Evolutionary conservation across 345 rosid genomes (phyloP), one percentile per base, ranked within the genome.

Genomic region (Acer saccharum): DNA sequence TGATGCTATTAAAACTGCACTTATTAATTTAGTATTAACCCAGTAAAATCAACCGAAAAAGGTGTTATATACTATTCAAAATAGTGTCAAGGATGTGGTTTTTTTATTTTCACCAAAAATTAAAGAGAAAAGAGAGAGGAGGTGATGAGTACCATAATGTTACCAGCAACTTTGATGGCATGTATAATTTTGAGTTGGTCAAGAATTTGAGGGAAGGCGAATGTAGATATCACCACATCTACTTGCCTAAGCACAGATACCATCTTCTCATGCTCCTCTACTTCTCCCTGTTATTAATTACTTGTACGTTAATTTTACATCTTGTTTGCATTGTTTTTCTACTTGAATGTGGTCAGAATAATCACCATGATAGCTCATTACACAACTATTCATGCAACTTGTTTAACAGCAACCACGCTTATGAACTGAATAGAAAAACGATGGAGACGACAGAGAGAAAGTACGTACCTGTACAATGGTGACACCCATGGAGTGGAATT

Each of bases 131-230:
- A 43, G 2, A 43, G 46, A 43, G 46, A 43, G 46, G 39, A 43
- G 46, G 10, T 7, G 46, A 43, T 43, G 10, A 10, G 3, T 74
- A 83, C 88, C 88, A 76, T 86, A 13, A 89, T 82, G 65, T 86
- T 88, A 20, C 88, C 80, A 2, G 82, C 87, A 41, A 75, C 81
- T 73, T 83, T 86, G 61, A 88, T 88, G 46, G 89, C 89, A 61
- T 78, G 79, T 39, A 86, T 69, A 43, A 88, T 81, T 29, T 86
- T 71, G 68, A 83, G 62, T 68, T 88, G 91, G 3, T 85, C 79
- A 35, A 60, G 81, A 57, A 75, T 52, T 7, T 55, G 82, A 21
- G 88, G 87, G 5, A 23, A 57, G 18, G 86, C 74, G 0, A 88
- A 46, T 0, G 73, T 4, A 2, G 87, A 86, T 32, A 88, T 88